These are phyloP conservation scores for Sapria himalayana DNA, from an alignment of 345 rosid genomes.

Conservation along the genomic window DNA sequence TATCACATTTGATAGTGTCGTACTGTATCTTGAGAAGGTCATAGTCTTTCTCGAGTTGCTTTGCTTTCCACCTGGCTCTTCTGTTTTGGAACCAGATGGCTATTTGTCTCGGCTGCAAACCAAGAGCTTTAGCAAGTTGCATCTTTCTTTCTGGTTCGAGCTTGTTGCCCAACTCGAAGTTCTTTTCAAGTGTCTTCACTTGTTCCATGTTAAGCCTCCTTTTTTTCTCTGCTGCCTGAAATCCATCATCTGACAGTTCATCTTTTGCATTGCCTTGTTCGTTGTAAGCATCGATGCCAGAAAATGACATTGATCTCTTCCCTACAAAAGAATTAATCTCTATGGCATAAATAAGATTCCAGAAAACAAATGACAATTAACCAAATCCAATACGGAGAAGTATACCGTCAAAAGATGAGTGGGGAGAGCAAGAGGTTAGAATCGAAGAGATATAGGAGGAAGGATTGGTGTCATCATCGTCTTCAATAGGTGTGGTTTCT, in stretches of 20 bases:
- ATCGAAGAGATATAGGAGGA: slow-evolving; percentile 3
- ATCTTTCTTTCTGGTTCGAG: slow-evolving; percentile 60
- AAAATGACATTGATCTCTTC: slow-evolving; percentile 10
- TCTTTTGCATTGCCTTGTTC: slow-evolving; percentile 49
- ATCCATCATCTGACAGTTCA: slow-evolving; percentile 77
- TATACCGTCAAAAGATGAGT: background rate
- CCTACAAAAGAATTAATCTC: slow-evolving; percentile 9
- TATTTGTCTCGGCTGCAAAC: slow-evolving; percentile 49
- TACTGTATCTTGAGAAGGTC: slow-evolving; percentile 41
- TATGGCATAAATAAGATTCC: no score
- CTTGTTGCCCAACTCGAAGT: slow-evolving; percentile 57
- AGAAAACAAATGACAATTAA: no score
- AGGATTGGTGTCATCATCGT: slow-evolving; percentile 5
- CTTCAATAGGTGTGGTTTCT: slow-evolving; percentile 8
- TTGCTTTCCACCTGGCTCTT: slow-evolving; percentile 67
- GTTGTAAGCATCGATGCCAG: slow-evolving; percentile 10
- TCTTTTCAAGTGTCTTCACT: slow-evolving; percentile 56
- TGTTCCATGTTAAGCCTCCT: slow-evolving; percentile 57
- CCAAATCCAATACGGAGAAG: background rate
- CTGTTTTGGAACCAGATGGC: slow-evolving; percentile 71
- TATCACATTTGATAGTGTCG: slow-evolving; percentile 41
- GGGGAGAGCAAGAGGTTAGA: slow-evolving; percentile 6
- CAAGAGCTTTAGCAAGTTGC: slow-evolving; percentile 49
- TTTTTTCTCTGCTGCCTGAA: slow-evolving; percentile 56
- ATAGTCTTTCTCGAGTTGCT: slow-evolving; percentile 54